These are phyloP conservation scores for Wickerhamomyces rabaulensis DNA, from an alignment of 805 yeast species.

Conservation along the genomic window DNA sequence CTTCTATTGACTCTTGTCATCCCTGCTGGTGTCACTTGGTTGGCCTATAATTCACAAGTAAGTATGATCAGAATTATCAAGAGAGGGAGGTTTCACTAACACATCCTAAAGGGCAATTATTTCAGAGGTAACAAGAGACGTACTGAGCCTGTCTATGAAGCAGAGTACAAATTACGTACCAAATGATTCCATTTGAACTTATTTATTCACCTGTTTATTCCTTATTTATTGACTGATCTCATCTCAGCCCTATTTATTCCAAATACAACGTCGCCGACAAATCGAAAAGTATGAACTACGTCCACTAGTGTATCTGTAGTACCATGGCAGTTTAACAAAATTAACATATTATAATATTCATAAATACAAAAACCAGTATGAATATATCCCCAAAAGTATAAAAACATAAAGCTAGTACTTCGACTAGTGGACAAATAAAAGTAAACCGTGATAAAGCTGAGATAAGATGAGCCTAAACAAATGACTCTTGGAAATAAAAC, in stretches of 20 bases:
- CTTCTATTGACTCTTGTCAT: constrained; percentile 15
- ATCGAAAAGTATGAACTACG: no score
- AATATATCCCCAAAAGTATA: not conserved
- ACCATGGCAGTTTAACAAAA: no score
- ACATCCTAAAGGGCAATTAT: constrained; percentile 15
- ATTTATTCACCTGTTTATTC: constrained; percentile 4
- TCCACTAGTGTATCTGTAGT: no score
- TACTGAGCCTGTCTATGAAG: constrained; percentile 17
- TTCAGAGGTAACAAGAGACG: constrained; percentile 21
- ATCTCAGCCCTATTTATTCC: not conserved
- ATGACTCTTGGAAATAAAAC: not conserved
- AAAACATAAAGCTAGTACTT: not conserved
- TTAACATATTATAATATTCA: not conserved
- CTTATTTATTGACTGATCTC: not conserved
- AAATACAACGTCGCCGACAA: not conserved
- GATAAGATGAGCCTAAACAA: not conserved
- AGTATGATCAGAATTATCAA: not conserved
- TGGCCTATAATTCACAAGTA: constrained; percentile 19
- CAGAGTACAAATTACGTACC: constrained; percentile 15
- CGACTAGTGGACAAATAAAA: not conserved
- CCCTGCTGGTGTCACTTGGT: constrained; percentile 19
- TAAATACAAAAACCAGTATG: not conserved
- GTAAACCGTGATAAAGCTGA: not conserved
- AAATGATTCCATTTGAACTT: not conserved
- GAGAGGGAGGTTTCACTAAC: not conserved